Evolutionary conservation across 495 filamentous ascomycete species (phyloP), one percentile per base, ranked within the genome.

Genomic region (Xylaria acuta): DNA sequence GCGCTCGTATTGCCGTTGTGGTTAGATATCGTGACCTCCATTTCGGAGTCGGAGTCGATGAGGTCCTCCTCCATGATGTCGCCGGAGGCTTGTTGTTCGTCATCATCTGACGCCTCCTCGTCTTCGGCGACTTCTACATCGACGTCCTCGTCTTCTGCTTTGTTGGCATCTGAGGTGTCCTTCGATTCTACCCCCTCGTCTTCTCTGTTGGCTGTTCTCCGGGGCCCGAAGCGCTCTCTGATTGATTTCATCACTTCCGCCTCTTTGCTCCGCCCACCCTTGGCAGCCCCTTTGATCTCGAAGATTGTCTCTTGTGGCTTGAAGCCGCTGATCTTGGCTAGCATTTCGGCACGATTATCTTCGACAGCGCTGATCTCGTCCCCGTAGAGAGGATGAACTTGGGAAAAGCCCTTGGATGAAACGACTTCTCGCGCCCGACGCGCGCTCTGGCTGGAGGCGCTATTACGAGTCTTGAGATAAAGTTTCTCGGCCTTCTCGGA

Each of bases 271-370:
- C 87, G 86, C 32, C 86, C 86, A 5, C 82, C 81, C 71, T 86
- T 88, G 20, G 92, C 89, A 70, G 89, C 86, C 69, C 91, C 90
- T 3, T 94, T 92, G 72, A 97, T 90, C 79, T 99, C 96, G 76
- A 99, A 98, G 30, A 99, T 90, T 0, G 96, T 97, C 77, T 99
- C 97, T 63, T 90, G 86, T 1, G 96, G 96, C 75, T 94, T 88
- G 83, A 95, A 98, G 2, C 90, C 90, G 74, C 93, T 93, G 60
- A 99, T 91, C 36, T 90, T 89, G 49, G 92, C 91, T 4, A 99
- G 85, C 90, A 99, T 95, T 66, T 90, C 90, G 47, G 93, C 90
- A 8, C 95, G 88, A 72, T 92, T 91, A 32, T 87, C 84, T 75
- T 95, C 92, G 18, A 86, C 81, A 20, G 86, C 77, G 45, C 88